Base-by-base conservation (phyloP, 139 green algal genomes). In the Chlamydomonas sp. region DNA sequence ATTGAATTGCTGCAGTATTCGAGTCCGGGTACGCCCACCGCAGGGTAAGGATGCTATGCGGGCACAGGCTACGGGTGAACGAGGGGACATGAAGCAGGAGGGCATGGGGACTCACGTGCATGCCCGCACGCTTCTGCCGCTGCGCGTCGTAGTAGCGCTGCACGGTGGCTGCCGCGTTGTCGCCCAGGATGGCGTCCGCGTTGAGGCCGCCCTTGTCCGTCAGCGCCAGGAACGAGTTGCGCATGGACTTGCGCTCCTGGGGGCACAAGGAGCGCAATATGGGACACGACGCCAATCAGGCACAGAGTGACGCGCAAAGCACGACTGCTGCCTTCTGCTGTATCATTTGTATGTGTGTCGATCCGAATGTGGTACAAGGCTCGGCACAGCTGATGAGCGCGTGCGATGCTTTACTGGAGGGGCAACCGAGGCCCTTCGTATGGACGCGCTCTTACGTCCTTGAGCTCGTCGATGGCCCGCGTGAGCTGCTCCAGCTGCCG, bases 221-320 rank as follows among this genome's bases (percentile, higher is more conserved):
- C 49, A 89, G 85, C 64, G 85, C 77, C 78, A 90, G 60, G 61
- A 90, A 90, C 7, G 85, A 90, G 62, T 92, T 91, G 49, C 89
- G 86, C 77, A 95, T 74, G 5, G 89, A 91, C 57, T 95, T 92
- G 77, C 92, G 92, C 80, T 95, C 92, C 89, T 91, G 90, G 73
- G 12, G 73, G 73, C n/a, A 78, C 31, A 78, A 49, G 31, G 31
- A 49, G 31, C 31, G 31, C 31, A 49, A 49, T 49, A 49, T 49
- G 31, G 31, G 31, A 49, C 31, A 49, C 31, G 31, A 49, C 31
- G 31, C 31, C 31, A 49, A 85, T 61, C 12, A 12, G 66, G 58
- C 61, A 64, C 31, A 71, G 61, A 83, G 68, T 74, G 68, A 74
- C 16, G 15, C 14, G 14, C 68, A n/a, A 15, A 74, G 14, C 14